Evolutionary conservation across 306 rosid species (phyloP).

Genomic region (Ammopiptanthus mongolicus): DNA sequence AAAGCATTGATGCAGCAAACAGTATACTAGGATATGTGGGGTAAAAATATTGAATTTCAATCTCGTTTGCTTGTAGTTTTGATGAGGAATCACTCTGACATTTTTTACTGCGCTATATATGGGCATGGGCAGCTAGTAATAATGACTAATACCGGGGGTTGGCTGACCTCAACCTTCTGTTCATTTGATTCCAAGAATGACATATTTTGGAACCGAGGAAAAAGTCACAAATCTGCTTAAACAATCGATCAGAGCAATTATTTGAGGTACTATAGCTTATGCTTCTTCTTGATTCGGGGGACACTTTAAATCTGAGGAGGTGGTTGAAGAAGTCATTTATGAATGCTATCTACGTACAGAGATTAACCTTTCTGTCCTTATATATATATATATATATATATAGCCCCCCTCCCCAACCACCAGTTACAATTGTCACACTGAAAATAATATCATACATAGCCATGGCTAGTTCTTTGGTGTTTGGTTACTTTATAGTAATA

Average conservation of each 20-base stretch:
- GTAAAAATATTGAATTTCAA: not conserved
- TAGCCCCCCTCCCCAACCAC: not conserved
- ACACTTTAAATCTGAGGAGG: constrained; percentile 21
- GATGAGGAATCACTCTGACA: not conserved
- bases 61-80: not conserved
- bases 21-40: not conserved
- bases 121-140: not conserved
- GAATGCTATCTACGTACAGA: not conserved
- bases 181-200: constrained; percentile 13
- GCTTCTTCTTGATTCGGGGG: constrained; percentile 21
- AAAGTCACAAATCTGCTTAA: constrained; percentile 12
- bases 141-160: constrained; percentile 17
- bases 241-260: constrained; percentile 7
- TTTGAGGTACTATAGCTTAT: constrained; percentile 25
- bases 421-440: not conserved
- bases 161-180: constrained; percentile 7
- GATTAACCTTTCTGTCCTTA: not conserved
- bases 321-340: constrained; percentile 34
- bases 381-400: not conserved
- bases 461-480: constrained; percentile 26
- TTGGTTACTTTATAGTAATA: not conserved
- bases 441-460: not conserved
- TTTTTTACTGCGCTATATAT: not conserved
- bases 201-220: constrained; percentile 1
- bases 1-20: not conserved